Percentiles rank a stretch among this genome's conserved stretches.
Conservation (phyloP, 1,284 basidiomycete species). For the Cutaneotrichosporon cutaneum region DNA sequence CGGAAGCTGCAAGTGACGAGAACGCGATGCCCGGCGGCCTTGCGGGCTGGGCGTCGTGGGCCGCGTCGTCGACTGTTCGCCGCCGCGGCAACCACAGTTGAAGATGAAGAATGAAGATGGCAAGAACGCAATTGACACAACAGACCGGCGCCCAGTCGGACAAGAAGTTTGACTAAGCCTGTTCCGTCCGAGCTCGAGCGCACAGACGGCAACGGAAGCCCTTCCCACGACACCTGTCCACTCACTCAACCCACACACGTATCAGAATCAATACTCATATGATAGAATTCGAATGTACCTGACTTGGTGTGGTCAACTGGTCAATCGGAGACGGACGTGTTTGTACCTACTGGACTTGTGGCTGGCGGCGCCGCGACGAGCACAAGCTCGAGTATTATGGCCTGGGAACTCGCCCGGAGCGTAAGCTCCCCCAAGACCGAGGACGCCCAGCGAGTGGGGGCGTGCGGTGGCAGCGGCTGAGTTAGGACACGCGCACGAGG, state of each 20-base stretch:
- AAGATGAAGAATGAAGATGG: not conserved
- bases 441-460: too few species aligned
- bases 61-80: not conserved
- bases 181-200: not conserved
- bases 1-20: not conserved
- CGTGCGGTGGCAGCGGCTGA: too few species aligned
- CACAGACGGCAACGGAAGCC: not conserved
- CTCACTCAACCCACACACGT: not conserved
- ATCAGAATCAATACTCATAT: not conserved
- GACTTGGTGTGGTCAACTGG: not conserved
- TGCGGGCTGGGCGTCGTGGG: not conserved
- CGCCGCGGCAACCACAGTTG: constrained; percentile 7
- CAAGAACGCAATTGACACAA: not conserved
- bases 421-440: too few species aligned
- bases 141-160: constrained; percentile 60
- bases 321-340: too few species aligned
- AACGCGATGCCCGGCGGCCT: not conserved
- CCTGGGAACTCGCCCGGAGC: too few species aligned
- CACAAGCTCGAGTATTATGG: too few species aligned
- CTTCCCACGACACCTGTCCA: not conserved
- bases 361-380: too few species aligned
- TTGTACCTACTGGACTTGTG: too few species aligned
- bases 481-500: too few species aligned
- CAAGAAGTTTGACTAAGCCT: constrained; percentile 54
- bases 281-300: constrained; percentile 4